Conservation (phyloP, 768 basidiomycete species). For the Psilocybe cyanescens region DNA sequence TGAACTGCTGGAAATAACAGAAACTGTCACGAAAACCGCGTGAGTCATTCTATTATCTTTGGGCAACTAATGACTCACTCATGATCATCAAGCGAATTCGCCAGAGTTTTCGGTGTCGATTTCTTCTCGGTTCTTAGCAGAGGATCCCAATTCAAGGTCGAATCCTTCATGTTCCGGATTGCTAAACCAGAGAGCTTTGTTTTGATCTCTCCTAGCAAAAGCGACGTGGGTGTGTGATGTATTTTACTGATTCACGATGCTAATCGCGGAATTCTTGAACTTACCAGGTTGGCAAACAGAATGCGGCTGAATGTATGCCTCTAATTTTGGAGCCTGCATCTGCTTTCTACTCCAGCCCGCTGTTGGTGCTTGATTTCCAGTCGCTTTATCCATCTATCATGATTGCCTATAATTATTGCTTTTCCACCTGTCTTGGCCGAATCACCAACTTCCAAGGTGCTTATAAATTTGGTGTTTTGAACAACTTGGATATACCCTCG, state of each 20-base stretch:
- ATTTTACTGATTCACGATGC: background rate
- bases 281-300: constrained; percentile 88
- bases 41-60: constrained; percentile 38
- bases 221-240: constrained; percentile 58
- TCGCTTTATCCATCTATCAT: constrained; percentile 96
- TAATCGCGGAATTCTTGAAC: background rate
- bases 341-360: constrained; percentile 89
- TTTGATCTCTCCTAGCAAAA: constrained; percentile 85
- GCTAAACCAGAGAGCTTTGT: constrained; percentile 95
- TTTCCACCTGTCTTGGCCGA: constrained; percentile 94
- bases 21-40: constrained; percentile 91
- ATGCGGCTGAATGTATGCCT: constrained; percentile 95
- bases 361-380: constrained; percentile 95
- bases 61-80: background rate
- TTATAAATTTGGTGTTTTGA: constrained; percentile 86
- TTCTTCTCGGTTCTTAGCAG: constrained; percentile 94
- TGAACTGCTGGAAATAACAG: constrained; percentile 80
- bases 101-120: constrained; percentile 96
- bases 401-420: constrained; percentile 98
- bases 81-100: constrained; percentile 75
- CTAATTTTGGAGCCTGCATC: constrained; percentile 95
- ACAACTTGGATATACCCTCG: constrained; percentile 69
- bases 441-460: constrained; percentile 84
- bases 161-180: constrained; percentile 97
- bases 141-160: constrained; percentile 98